Percentiles rank a stretch among this genome's conserved stretches.
phyloP scores from a whole-genome alignment of 208 protist genomes.

The Trypanosoma congolense region DNA sequence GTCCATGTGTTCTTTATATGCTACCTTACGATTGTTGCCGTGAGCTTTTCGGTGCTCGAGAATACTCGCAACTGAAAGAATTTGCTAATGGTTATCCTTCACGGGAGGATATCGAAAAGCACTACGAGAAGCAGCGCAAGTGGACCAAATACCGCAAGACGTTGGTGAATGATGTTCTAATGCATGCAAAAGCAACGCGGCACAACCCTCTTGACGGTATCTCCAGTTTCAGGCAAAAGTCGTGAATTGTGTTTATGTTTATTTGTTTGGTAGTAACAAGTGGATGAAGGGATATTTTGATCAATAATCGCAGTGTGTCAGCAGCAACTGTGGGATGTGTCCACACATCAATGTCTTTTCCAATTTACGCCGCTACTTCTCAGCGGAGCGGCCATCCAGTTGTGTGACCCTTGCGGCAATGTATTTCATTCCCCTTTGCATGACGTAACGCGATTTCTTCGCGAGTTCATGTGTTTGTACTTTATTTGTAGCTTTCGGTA shows the following conservation, averaged over 20 bases:
- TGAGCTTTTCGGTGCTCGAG: slow-evolving; percentile 18
- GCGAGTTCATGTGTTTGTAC: too few species aligned
- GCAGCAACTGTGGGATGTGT: too few species aligned
- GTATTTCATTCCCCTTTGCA: too few species aligned
- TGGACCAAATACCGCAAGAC: slow-evolving; percentile 33
- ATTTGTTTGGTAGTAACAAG: too few species aligned
- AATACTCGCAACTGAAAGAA: slow-evolving; percentile 32
- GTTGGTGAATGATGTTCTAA: slow-evolving; percentile 30
- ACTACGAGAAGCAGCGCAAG: slow-evolving; percentile 36
- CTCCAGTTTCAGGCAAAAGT: neutral
- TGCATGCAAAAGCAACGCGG: slow-evolving; percentile 11
- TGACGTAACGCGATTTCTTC: too few species aligned
- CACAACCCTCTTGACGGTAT: neutral
- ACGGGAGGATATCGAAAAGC: slow-evolving; percentile 34
- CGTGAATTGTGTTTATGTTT: neutral
- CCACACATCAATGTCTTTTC: too few species aligned
- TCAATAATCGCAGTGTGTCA: too few species aligned
- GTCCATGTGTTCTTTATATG: slow-evolving; percentile 28
- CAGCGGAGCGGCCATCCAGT: too few species aligned
- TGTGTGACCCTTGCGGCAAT: too few species aligned
- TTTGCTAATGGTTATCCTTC: slow-evolving; percentile 57
- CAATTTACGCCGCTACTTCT: too few species aligned
- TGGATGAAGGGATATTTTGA: too few species aligned
- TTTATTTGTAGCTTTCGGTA: too few species aligned
- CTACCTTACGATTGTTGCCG: slow-evolving; percentile 28